Conservation (phyloP, 148 eudicot species). For the Chenopodium formosanum region DNA sequence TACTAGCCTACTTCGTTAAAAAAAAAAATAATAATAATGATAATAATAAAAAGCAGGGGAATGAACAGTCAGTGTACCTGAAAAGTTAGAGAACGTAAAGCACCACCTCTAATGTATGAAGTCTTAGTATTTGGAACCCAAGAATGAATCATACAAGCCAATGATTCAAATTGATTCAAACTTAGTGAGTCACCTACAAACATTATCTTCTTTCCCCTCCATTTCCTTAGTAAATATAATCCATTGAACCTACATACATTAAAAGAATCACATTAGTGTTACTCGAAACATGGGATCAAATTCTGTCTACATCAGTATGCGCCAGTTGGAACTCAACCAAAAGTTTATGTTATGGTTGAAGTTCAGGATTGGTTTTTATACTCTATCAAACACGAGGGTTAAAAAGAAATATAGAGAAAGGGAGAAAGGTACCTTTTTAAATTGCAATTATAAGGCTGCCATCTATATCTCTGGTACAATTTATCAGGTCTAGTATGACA, state of each 20-base stretch:
- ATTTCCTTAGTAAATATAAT: slow-evolving; percentile 56
- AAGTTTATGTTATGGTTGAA: no score
- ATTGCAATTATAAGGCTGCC: slow-evolving; percentile 78
- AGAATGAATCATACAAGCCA: slow-evolving; percentile 75
- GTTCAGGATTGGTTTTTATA: no score
- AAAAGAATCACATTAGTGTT: not conserved
- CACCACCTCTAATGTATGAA: slow-evolving; percentile 32
- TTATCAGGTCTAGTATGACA: slow-evolving; percentile 79
- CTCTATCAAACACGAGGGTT: not conserved
- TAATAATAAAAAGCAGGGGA: not conserved
- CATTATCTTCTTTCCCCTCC: slow-evolving; percentile 85
- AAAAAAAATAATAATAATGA: not conserved
- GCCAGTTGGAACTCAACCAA: no score
- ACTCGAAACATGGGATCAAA: not conserved
- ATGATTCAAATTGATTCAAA: slow-evolving; percentile 71
- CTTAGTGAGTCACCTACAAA: slow-evolving; percentile 88
- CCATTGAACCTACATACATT: slow-evolving; percentile 61
- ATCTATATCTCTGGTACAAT: slow-evolving; percentile 63
- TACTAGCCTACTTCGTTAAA: not conserved
- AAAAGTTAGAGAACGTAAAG: slow-evolving; percentile 50
- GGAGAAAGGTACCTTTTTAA: slow-evolving; percentile 53
- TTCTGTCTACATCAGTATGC: not conserved
- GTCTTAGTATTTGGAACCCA: slow-evolving; percentile 63
- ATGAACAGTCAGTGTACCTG: slow-evolving; percentile 36
- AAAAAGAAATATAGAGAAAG: not conserved